Evolutionary conservation across 2,329 filamentous ascomycete genomes (phyloP).

Genomic region (Sodiomyces alkalinus): DNA sequence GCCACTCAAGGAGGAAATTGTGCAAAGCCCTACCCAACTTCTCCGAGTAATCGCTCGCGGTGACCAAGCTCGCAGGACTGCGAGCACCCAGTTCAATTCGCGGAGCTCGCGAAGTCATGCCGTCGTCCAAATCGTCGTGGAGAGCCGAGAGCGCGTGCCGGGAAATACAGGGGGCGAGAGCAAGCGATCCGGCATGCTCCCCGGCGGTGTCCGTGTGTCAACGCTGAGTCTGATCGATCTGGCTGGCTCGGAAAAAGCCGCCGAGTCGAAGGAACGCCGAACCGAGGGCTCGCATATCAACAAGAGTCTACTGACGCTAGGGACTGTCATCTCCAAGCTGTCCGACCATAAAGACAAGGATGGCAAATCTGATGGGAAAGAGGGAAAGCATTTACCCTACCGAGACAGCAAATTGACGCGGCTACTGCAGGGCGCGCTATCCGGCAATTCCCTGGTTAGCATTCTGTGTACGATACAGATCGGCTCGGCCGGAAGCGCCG

Average conservation of each 20-base stretch:
- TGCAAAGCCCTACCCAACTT: constrained; percentile 91
- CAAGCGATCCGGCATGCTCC: constrained; percentile 55
- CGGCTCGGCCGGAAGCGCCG: constrained; percentile 57
- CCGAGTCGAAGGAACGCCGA: constrained; percentile 84
- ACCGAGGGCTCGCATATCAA: constrained; percentile 97
- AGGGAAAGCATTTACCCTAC: constrained; percentile 87
- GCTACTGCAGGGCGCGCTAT: constrained; percentile 79
- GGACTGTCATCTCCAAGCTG: constrained; percentile 87
- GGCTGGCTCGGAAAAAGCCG: constrained; percentile 89
- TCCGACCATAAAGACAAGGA: constrained; percentile 79
- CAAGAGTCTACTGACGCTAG: constrained; percentile 87
- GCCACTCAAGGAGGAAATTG: constrained; percentile 93
- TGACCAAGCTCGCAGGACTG: constrained; percentile 77
- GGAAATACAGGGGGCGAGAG: constrained; percentile 34
- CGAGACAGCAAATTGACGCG: constrained; percentile 94
- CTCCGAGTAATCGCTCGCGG: constrained; percentile 88
- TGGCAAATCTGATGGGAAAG: constrained; percentile 57
- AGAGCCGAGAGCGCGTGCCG: constrained; percentile 77
- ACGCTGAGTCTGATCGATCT: constrained; percentile 92
- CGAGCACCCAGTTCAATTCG: constrained; percentile 93
- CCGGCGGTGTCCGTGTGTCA: constrained; percentile 87
- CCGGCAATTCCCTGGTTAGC: constrained; percentile 86
- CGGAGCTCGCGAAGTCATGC: constrained; percentile 95
- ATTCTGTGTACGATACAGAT: constrained; percentile 95
- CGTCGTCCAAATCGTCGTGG: constrained; percentile 96